These are phyloP conservation scores for Rubroboletus satanas DNA, from an alignment of 768 basidiomycete species.

Conservation along the genomic window DNA sequence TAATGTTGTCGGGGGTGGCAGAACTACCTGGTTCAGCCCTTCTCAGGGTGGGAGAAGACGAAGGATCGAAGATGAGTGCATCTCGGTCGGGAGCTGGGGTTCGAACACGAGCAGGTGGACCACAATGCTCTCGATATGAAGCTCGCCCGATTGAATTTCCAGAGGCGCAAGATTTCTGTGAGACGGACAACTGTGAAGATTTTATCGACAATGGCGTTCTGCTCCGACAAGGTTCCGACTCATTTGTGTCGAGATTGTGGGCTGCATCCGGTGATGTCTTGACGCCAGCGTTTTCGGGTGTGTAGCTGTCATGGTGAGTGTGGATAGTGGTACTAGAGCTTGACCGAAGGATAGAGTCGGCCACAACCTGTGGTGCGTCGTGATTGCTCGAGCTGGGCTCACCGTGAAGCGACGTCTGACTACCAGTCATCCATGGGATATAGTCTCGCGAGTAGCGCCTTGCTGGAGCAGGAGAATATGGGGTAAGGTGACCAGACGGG, in stretches of 20 bases:
- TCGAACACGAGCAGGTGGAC: constrained; percentile 10
- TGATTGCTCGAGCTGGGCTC: constrained; percentile 13
- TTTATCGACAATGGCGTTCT: constrained; percentile 6
- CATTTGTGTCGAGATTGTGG: neutral
- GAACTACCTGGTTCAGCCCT: neutral
- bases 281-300: neutral
- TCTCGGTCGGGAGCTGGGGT: constrained; percentile 1
- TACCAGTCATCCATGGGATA: constrained; percentile 5
- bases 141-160: constrained; percentile 18
- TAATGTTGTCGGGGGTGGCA: neutral
- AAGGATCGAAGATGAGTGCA: neutral
- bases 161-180: constrained; percentile 16
- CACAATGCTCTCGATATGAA: constrained; percentile 22
- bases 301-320: neutral
- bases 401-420: constrained; percentile 13
- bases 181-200: constrained; percentile 15
- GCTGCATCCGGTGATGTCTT: neutral
- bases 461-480: constrained; percentile 11
- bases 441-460: constrained; percentile 9
- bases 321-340: neutral
- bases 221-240: constrained; percentile 1
- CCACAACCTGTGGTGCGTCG: neutral
- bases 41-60: neutral
- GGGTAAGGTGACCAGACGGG: constrained; percentile 19
- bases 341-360: neutral